Evolutionary conservation across 2,329 filamentous ascomycete species (phyloP), one percentile per base, ranked within the genome.

Genomic region (Pyricularia grisea): DNA sequence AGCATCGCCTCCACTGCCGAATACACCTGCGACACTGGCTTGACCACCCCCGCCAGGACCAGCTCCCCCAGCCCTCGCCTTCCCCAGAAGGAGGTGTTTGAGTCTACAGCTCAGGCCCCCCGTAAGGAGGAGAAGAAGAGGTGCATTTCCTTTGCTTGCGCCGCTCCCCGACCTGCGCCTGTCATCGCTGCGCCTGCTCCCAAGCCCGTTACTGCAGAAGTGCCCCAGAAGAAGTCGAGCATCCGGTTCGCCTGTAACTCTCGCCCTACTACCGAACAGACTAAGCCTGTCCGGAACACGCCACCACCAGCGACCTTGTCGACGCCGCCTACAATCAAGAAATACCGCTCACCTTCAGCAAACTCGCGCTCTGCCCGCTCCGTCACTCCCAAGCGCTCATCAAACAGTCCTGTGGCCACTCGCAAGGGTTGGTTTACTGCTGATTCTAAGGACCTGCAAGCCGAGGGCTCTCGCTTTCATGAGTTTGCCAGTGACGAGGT

Each of bases 101-200:
- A 87, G 68, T 80, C 81, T 25, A 67, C 70, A 72, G 65, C 61
- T 70, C 27, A 72, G 70, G 11, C 72, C 71, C 5, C 71, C 33
- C 68, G 76, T 55, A 84, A 83, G 69, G 87, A 91, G 67, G 90
- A 88, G 66, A 91, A 92, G 75, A 97, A 94, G 81, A 88, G 94
- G 70, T 94, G 92, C 78, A 97, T 98, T 73, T 94, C 91, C 70
- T 98, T 98, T 78, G 93, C 93, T 42, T 98, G 94, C 77, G 89
- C 87, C 50, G 86, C 86, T 55, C 92, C 90, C 75, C 83, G 58
- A n/a, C 58, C 58, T 7, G 17, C 87, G 9, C n/a, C 64, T 80
- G 30, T 74, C 78, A 33, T 83, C 81, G 72, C 78, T 80, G 67
- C 80, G 82, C 76, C 79, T 30, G 73, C 76, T 58, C 71, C 77